phyloP scores from a whole-genome alignment of 2,329 filamentous ascomycete species.

The Aureobasidium sp. region DNA sequence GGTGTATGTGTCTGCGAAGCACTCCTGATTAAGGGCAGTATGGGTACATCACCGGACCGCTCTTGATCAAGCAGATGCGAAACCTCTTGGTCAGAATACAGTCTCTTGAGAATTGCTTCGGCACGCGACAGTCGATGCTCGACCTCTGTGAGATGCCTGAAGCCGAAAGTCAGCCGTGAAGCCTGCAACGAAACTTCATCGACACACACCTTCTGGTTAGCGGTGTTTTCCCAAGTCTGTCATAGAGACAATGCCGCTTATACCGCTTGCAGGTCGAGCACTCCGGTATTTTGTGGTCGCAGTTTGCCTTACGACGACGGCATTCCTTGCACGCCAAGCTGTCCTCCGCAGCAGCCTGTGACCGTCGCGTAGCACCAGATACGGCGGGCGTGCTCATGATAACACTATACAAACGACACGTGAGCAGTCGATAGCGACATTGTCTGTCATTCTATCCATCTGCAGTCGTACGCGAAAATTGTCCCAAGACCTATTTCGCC shows the following conservation, averaged over 20 bases:
- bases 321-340: constrained; percentile 11
- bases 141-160: constrained; percentile 9
- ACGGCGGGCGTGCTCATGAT: constrained; percentile 4
- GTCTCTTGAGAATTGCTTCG: constrained; percentile 2
- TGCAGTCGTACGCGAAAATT: neutral
- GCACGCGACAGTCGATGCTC: constrained; percentile 10
- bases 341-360: constrained; percentile 8
- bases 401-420: neutral
- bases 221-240: constrained; percentile 4
- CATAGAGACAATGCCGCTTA: constrained; percentile 7
- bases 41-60: constrained; percentile 6
- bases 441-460: neutral
- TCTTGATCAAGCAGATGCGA: constrained; percentile 9
- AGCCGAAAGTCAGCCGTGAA: neutral
- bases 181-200: neutral
- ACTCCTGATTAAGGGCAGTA: neutral
- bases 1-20: neutral
- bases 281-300: constrained; percentile 12
- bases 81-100: constrained; percentile 9
- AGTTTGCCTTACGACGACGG: constrained; percentile 9
- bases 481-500: neutral
- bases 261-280: constrained; percentile 9
- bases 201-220: constrained; percentile 8
- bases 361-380: neutral
- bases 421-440: constrained; percentile 1